These are phyloP conservation scores for Salvia splendens DNA, from an alignment of 257 asterid species.

Conservation along the genomic window DNA sequence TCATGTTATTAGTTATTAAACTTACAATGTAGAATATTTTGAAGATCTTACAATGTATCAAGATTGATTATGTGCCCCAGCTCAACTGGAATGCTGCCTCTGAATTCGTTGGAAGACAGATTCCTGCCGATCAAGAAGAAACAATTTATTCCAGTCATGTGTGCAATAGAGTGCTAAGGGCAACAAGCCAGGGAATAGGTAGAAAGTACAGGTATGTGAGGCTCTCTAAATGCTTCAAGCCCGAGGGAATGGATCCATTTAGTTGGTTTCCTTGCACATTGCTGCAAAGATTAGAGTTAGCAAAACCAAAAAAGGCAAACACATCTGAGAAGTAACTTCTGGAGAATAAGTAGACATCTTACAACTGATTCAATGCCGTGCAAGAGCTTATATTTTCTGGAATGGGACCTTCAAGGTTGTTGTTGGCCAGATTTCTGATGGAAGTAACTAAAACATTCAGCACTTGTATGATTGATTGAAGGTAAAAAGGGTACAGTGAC, in stretches of 20 bases:
- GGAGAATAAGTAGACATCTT: conserved; percentile 30
- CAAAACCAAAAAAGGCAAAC: not conserved
- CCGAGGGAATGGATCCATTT: conserved; percentile 86
- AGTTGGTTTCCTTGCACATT: conserved; percentile 86
- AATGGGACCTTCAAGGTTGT: conserved; percentile 83
- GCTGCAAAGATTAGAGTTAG: conserved; percentile 37
- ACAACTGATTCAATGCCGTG: conserved; percentile 91
- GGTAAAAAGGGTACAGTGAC: conserved; percentile 23
- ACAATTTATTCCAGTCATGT: not conserved
- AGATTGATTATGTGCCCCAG: conserved; percentile 89
- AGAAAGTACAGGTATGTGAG: conserved; percentile 74
- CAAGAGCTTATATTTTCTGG: conserved; percentile 94
- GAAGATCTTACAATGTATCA: conserved; percentile 74
- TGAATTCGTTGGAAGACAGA: conserved; percentile 77
- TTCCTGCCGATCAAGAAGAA: conserved; percentile 52
- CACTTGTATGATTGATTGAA: not conserved
- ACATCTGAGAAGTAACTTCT: not conserved
- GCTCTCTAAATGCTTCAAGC: conserved; percentile 81
- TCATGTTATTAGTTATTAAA: not conserved
- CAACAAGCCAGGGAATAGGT: not conserved
- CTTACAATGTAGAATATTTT: not conserved
- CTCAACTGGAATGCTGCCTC: conserved; percentile 69
- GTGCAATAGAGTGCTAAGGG: not conserved
- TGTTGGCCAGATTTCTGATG: conserved; percentile 80
- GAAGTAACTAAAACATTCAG: conserved; percentile 15